Conservation (phyloP, 2,329 filamentous ascomycete genomes). For the Fusarium sp. region DNA sequence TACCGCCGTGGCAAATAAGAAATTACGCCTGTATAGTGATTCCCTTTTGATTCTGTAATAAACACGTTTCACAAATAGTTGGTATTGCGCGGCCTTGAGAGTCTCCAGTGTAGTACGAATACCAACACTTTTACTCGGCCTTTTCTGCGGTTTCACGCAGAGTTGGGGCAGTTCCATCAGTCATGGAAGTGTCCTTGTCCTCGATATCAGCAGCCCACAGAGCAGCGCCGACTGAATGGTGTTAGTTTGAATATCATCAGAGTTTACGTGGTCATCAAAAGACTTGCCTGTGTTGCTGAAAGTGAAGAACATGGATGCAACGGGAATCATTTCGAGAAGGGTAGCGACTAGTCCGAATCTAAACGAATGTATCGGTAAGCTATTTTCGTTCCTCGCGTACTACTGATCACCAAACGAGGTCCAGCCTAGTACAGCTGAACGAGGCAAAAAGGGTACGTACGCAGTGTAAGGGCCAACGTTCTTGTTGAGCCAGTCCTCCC, state of each 20-base stretch:
- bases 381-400: slow-evolving; percentile 7
- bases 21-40: neutral
- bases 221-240: slow-evolving; percentile 78
- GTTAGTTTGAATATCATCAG: slow-evolving; percentile 18
- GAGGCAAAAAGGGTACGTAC: slow-evolving; percentile 61
- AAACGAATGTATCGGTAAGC: slow-evolving; percentile 23
- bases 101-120: slow-evolving; percentile 5
- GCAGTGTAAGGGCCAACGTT: slow-evolving; percentile 82
- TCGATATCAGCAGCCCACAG: slow-evolving; percentile 95
- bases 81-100: slow-evolving; percentile 10
- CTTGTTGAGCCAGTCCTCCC: slow-evolving; percentile 74
- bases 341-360: slow-evolving; percentile 82
- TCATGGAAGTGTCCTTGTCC: slow-evolving; percentile 61
- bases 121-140: slow-evolving; percentile 53
- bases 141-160: slow-evolving; percentile 62
- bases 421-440: neutral
- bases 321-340: slow-evolving; percentile 84
- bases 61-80: slow-evolving; percentile 11
- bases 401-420: slow-evolving; percentile 6
- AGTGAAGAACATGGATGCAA: slow-evolving; percentile 83
- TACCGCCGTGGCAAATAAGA: neutral
- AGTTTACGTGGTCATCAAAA: neutral
- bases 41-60: neutral
- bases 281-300: slow-evolving; percentile 83
- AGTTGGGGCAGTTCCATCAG: slow-evolving; percentile 61